phyloP scores from a whole-genome alignment of 768 basidiomycete genomes.

The Russula abietina region DNA sequence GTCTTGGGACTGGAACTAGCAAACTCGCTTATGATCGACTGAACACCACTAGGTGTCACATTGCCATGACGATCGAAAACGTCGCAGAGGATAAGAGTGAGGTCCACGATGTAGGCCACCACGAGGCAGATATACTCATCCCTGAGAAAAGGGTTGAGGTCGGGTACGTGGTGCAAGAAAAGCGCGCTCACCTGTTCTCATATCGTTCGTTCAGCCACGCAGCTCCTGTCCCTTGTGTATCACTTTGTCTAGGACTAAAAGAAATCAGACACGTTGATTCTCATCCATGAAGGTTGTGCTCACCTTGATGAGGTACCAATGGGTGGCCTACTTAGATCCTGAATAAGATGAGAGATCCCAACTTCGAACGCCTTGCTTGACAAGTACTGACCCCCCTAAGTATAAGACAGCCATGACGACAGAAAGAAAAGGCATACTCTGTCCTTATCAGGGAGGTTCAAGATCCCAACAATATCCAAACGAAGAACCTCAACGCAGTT shows the following conservation, averaged over 20 bases:
- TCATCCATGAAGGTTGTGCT: neutral
- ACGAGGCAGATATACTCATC: neutral
- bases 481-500: slow-evolving; percentile 6
- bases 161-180: neutral
- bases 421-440: neutral
- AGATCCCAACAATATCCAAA: neutral
- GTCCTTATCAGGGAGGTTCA: slow-evolving; percentile 6
- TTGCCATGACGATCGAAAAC: neutral
- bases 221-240: neutral
- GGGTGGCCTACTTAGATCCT: neutral
- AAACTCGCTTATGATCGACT: neutral
- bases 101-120: slow-evolving; percentile 13
- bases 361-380: neutral
- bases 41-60: neutral
- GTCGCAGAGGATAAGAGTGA: neutral
- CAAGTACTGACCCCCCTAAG: slow-evolving; percentile 1
- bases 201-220: slow-evolving; percentile 1
- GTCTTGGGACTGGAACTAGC: neutral
- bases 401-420: neutral
- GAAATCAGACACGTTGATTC: neutral
- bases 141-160: neutral
- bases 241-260: neutral
- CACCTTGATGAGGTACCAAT: neutral
- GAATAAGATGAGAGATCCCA: neutral
- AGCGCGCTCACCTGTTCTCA: neutral